These are phyloP conservation scores for Ogataea nakhonphanomensis DNA, from an alignment of 805 yeast species.

Conservation along the genomic window DNA sequence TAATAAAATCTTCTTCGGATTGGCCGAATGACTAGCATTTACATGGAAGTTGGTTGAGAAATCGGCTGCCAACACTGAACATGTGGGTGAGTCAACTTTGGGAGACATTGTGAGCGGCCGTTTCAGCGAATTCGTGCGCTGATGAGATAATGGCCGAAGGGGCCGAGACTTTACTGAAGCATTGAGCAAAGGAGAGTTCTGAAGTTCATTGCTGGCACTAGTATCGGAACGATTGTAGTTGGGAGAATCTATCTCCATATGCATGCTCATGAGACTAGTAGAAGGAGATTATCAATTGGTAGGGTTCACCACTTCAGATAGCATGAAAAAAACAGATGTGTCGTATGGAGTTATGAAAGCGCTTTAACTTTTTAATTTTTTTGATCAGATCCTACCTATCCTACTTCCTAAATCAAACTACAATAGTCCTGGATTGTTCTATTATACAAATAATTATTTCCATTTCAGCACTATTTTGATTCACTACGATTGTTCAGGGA, in stretches of 20 bases:
- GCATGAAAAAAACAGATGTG: constrained; percentile 9
- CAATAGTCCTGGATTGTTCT: background rate
- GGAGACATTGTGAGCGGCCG: constrained; percentile 34
- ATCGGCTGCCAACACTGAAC: constrained; percentile 36
- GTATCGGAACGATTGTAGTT: constrained; percentile 14
- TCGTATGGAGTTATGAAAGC: constrained; percentile 4
- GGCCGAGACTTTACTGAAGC: constrained; percentile 4
- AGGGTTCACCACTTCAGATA: background rate
- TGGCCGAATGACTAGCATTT: constrained; percentile 18
- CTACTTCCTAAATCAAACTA: background rate
- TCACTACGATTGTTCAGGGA: background rate
- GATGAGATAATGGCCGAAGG: constrained; percentile 14
- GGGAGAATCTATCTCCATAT: constrained; percentile 30
- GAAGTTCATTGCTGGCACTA: constrained; percentile 11
- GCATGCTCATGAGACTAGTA: constrained; percentile 7
- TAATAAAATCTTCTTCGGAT: constrained; percentile 23
- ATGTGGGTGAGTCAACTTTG: constrained; percentile 39
- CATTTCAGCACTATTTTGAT: background rate
- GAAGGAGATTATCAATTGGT: background rate
- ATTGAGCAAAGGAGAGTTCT: constrained; percentile 25
- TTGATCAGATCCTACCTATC: background rate
- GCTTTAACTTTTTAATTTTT: constrained; percentile 2
- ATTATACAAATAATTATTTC: background rate
- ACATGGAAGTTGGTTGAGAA: constrained; percentile 37
- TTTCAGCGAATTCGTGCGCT: constrained; percentile 26